Evolutionary conservation across 2,329 filamentous ascomycete genomes (phyloP), one percentile per base, ranked within the genome.

Genomic region (Xylariales sp.): DNA sequence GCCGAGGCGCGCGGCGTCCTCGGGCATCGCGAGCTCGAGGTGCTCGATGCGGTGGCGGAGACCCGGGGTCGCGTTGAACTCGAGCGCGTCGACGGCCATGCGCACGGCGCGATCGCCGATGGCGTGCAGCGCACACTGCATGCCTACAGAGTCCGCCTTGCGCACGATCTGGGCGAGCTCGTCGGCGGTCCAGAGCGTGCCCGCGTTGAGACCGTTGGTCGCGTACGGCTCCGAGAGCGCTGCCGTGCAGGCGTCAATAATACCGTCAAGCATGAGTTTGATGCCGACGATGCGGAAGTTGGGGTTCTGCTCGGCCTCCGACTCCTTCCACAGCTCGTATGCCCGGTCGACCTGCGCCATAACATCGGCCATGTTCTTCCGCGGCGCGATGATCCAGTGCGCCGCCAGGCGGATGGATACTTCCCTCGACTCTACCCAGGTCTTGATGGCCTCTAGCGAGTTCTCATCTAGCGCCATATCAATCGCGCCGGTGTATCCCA

Each of bases 191-290:
- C 79, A 84, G 34, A 82, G 64, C 0, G 76, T 65, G 2, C 72
- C 68, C 16, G 68, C 59, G 10, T 64, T 59, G 5, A 61, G 53
- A 1, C 62, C 67, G 44, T 69, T 70, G 4, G 60, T 55, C 6
- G 69, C 62, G 49, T 83, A 83, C 0, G 80, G 78, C 50, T 81
- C 69, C 1, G 65, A 63, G 2, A 84, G 56, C 0, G 72, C 76
- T 0, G 80, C 80, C 2, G 80, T 83, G 55, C 79, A 84, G 0
- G 74, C 75, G 45, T 84, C 80, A 25, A 84, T 67, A 24, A 81
- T 76, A 10, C 80, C 80, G 42, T 84, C 80, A 48, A 74, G 76
- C 27, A 84, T 80, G 16, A 83, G 56, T 51, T 84, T 84, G 55
- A 83, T 70, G 5, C 80, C 80, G 0, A 77, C 71, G 7, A 84